Conservation (phyloP, 352 stramenopile genomes). For the Lagenidium giganteum region DNA sequence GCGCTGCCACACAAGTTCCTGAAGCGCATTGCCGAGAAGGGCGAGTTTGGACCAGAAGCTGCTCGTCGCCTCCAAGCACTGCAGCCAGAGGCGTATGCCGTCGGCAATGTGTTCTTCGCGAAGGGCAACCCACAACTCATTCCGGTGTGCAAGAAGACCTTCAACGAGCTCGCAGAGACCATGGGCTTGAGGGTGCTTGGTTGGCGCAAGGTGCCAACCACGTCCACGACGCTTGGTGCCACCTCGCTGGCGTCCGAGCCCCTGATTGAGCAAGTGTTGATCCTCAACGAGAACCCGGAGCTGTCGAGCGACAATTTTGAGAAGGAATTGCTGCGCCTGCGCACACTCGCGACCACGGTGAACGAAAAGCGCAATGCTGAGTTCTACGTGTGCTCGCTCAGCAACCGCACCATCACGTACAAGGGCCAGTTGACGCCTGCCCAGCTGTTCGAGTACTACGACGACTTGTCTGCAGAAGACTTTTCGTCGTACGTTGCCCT, state of each 20-base stretch:
- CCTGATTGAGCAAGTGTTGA: slow-evolving; percentile 93
- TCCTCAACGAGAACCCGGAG: slow-evolving; percentile 70
- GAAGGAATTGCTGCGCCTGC: slow-evolving; percentile 76
- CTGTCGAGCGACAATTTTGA: slow-evolving; percentile 87
- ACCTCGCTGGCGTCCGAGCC: slow-evolving; percentile 92
- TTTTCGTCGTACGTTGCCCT: slow-evolving; percentile 94
- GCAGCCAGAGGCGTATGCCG: slow-evolving; percentile 85
- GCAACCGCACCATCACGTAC: slow-evolving; percentile 94
- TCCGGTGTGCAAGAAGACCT: slow-evolving; percentile 84
- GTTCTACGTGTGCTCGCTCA: slow-evolving; percentile 96
- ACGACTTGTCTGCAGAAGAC: slow-evolving; percentile 46
- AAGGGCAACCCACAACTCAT: slow-evolving; percentile 71
- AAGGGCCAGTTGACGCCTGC: slow-evolving; percentile 97
- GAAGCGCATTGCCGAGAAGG: slow-evolving; percentile 67
- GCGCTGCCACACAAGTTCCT: slow-evolving; percentile 95
- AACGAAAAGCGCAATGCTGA: slow-evolving; percentile 76
- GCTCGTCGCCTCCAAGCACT: slow-evolving; percentile 25
- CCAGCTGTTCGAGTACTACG: slow-evolving; percentile 80
- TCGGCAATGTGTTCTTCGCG: slow-evolving; percentile 90
- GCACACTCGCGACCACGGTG: slow-evolving; percentile 42
- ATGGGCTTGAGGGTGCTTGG: slow-evolving; percentile 92
- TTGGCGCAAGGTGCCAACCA: slow-evolving; percentile 91
- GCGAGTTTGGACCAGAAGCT: slow-evolving; percentile 53
- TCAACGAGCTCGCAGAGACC: slow-evolving; percentile 63
- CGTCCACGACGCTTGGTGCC: slow-evolving; percentile 91